Percentiles rank a stretch among this genome's conserved stretches.
Conservation (phyloP, 371 early-diverging fungal genomes). For the Saksenaea vasiformis region DNA sequence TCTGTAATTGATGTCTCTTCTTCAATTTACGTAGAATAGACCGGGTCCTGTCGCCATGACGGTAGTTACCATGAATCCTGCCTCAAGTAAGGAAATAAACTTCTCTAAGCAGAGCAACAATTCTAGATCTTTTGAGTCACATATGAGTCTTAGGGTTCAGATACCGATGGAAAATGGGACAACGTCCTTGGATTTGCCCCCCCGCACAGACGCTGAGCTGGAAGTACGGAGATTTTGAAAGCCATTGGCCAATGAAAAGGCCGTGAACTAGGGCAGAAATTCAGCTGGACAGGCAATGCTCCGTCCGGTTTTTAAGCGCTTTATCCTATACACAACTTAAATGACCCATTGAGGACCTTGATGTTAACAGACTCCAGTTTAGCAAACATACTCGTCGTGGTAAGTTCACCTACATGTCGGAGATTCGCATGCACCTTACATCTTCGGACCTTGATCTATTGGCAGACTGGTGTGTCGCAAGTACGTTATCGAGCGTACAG, state of each 20-base stretch:
- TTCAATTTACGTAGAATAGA: too few species aligned
- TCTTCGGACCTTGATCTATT: slow-evolving; percentile 4
- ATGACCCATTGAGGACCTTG: slow-evolving; percentile 12
- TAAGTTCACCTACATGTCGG: slow-evolving; percentile 16
- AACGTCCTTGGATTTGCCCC: too few species aligned
- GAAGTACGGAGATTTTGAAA: neutral
- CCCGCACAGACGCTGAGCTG: neutral
- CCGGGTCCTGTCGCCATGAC: too few species aligned
- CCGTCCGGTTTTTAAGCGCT: slow-evolving; percentile 2
- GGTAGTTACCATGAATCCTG: too few species aligned
- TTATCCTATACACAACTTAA: slow-evolving; percentile 1
- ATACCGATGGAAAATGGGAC: too few species aligned
- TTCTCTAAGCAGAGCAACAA: too few species aligned
- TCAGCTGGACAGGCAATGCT: slow-evolving; percentile 6
- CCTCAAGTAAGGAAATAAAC: too few species aligned
- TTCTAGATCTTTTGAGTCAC: too few species aligned
- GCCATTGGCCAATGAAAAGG: neutral
- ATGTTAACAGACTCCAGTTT: slow-evolving; percentile 55
- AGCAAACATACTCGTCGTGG: slow-evolving; percentile 55
- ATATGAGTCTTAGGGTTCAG: too few species aligned
- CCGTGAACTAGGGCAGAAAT: neutral
- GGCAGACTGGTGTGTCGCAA: slow-evolving; percentile 49
- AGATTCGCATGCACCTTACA: neutral
- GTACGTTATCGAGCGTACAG: slow-evolving; percentile 49
- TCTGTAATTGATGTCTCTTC: too few species aligned